phyloP scores from a whole-genome alignment of 169 alveolate genomes.

The Plasmodium malariae region DNA sequence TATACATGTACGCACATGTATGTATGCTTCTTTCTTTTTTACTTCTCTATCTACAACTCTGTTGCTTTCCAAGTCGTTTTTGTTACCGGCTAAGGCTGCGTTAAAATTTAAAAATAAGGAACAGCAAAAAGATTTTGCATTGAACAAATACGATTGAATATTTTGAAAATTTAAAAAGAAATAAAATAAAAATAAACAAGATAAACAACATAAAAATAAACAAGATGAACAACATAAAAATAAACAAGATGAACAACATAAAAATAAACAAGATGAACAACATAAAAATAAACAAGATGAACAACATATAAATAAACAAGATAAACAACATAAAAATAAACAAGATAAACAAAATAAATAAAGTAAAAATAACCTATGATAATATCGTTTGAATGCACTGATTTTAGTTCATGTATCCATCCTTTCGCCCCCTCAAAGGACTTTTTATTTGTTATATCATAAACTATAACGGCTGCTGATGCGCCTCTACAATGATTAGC shows the following conservation, averaged over 20 bases:
- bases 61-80: constrained; percentile 89
- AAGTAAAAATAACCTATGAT: constrained; percentile 79
- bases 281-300: too few relatives aligned
- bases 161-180: background rate
- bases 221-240: too few relatives aligned
- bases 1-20: background rate
- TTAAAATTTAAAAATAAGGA: background rate
- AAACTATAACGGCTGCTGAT: constrained; percentile 93
- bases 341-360: background rate
- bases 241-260: too few relatives aligned
- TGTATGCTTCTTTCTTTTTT: constrained; percentile 29
- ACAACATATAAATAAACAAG: too few relatives aligned
- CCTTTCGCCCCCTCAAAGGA: constrained; percentile 92
- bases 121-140: background rate
- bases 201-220: too few relatives aligned
- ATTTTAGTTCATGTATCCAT: constrained; percentile 92
- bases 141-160: background rate
- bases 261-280: too few relatives aligned
- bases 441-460: constrained; percentile 90
- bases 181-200: too few relatives aligned
- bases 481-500: constrained; percentile 88
- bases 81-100: constrained; percentile 92
- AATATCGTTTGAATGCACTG: constrained; percentile 86
- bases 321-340: too few relatives aligned
- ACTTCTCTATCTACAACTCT: constrained; percentile 90